These are phyloP conservation scores for Cryphonectria carpinicola DNA, from an alignment of 2,329 filamentous ascomycete genomes.

Conservation along the genomic window DNA sequence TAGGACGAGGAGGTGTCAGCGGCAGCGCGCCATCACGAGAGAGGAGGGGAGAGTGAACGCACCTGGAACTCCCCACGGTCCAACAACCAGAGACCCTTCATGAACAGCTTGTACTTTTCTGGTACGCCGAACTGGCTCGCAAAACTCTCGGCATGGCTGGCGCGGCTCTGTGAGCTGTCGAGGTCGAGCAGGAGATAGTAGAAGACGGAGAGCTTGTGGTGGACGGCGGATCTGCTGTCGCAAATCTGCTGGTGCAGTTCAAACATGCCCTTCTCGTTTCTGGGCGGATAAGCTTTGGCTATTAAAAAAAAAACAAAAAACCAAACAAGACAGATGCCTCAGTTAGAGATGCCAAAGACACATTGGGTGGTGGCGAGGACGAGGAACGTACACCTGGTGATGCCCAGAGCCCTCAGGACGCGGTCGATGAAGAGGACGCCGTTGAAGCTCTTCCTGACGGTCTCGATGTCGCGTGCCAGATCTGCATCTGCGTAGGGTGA, in stretches of 20 bases:
- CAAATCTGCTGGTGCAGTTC: slow-evolving; percentile 73
- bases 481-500: slow-evolving; percentile 64
- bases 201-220: slow-evolving; percentile 81
- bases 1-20: slow-evolving; percentile 2
- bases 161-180: slow-evolving; percentile 51
- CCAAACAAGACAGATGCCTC: neutral
- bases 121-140: slow-evolving; percentile 68
- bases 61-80: slow-evolving; percentile 73
- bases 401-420: slow-evolving; percentile 70
- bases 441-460: slow-evolving; percentile 68
- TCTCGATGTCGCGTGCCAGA: slow-evolving; percentile 64
- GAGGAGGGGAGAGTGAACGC: slow-evolving; percentile 25
- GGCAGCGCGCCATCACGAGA: neutral
- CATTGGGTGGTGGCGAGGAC: neutral
- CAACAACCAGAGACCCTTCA: slow-evolving; percentile 81
- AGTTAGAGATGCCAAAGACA: slow-evolving; percentile 10
- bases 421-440: slow-evolving; percentile 80
- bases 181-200: slow-evolving; percentile 85
- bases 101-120: slow-evolving; percentile 76
- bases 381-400: slow-evolving; percentile 63
- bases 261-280: slow-evolving; percentile 67
- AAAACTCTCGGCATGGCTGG: slow-evolving; percentile 58
- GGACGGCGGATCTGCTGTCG: slow-evolving; percentile 64
- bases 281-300: slow-evolving; percentile 74
- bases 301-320: slow-evolving; percentile 33